Evolutionary conservation across 2,329 filamentous ascomycete genomes (phyloP).

Genomic region (Fusarium chlamydosporum): DNA sequence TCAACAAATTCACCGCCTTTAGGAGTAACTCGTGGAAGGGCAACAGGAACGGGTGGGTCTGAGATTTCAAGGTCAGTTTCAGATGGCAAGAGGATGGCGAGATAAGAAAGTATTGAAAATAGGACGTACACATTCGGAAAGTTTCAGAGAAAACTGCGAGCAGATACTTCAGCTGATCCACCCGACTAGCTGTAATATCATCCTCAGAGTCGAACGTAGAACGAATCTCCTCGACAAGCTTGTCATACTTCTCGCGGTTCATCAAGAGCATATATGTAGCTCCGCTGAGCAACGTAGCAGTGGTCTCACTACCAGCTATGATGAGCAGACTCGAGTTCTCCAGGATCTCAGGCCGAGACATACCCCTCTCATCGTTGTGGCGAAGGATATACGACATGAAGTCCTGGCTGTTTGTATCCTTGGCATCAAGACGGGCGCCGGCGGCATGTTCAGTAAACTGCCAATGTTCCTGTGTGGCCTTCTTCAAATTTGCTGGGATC

Average conservation of each 20-base stretch:
- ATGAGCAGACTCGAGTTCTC: slow-evolving; percentile 9
- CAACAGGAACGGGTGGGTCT: slow-evolving; percentile 11
- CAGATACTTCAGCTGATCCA: slow-evolving; percentile 16
- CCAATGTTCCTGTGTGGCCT: background rate
- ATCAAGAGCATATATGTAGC: background rate
- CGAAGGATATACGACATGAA: slow-evolving; percentile 26
- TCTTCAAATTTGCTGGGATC: background rate
- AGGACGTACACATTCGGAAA: slow-evolving; percentile 8
- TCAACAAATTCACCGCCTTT: slow-evolving; percentile 11
- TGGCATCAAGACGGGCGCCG: slow-evolving; percentile 2
- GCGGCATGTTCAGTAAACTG: slow-evolving; percentile 14
- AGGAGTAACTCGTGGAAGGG: background rate
- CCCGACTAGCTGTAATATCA: background rate
- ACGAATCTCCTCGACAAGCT: background rate
- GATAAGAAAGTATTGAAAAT: too few species aligned
- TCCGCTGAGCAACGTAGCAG: slow-evolving; percentile 15
- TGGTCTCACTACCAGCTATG: slow-evolving; percentile 12
- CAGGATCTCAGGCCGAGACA: slow-evolving; percentile 10
- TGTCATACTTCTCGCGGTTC: background rate
- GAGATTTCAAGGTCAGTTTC: background rate
- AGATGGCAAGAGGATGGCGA: too few species aligned
- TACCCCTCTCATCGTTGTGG: slow-evolving; percentile 16
- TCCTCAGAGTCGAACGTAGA: slow-evolving; percentile 1
- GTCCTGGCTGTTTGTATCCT: background rate
- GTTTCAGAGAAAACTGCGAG: slow-evolving; percentile 1